Conservation (phyloP, 2,329 filamentous ascomycete species). For the Apiospora hydei region DNA sequence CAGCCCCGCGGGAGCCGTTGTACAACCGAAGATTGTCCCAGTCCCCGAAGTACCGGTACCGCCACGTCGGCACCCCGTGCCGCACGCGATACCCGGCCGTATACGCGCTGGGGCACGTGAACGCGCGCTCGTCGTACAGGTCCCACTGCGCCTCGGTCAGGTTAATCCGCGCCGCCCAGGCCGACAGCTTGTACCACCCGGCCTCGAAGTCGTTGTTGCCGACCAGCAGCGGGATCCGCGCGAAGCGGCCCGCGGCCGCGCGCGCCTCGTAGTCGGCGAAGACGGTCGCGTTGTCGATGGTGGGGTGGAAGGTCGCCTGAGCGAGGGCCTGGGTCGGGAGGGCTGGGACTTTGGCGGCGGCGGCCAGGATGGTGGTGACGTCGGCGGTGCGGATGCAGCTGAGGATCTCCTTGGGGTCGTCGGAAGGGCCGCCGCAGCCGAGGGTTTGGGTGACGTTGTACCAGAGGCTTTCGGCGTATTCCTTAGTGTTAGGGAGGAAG, state of each 20-base stretch:
- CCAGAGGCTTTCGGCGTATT: conserved; percentile 49
- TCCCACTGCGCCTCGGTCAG: conserved; percentile 48
- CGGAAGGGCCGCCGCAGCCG: conserved; percentile 42
- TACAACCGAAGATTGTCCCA: conserved; percentile 57
- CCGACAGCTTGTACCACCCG: conserved; percentile 54
- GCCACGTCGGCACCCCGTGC: conserved; percentile 49
- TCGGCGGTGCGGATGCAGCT: conserved; percentile 37
- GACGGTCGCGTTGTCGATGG: conserved; percentile 48
- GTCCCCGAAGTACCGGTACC: conserved; percentile 56
- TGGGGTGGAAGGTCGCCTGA: conserved; percentile 49
- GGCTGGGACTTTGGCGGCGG: conserved; percentile 45
- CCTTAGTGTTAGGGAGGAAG: conserved; percentile 49
- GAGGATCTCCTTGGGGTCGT: conserved; percentile 40
- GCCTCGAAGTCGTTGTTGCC: conserved; percentile 55
- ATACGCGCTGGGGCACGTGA: conserved; percentile 52
- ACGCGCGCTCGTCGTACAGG: conserved; percentile 52
- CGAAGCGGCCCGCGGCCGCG: conserved; percentile 25
- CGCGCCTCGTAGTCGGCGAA: conserved; percentile 48
- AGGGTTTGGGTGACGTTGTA: conserved; percentile 48
- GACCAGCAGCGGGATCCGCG: conserved; percentile 51
- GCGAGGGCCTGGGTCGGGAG: conserved; percentile 40
- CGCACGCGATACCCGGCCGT: conserved; percentile 45
- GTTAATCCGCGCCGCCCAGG: conserved; percentile 47
- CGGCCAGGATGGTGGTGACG: conserved; percentile 40
- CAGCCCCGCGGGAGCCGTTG: background rate